Conservation (phyloP, 176 grass and related monocot genomes). For the Stipa capillata region DNA sequence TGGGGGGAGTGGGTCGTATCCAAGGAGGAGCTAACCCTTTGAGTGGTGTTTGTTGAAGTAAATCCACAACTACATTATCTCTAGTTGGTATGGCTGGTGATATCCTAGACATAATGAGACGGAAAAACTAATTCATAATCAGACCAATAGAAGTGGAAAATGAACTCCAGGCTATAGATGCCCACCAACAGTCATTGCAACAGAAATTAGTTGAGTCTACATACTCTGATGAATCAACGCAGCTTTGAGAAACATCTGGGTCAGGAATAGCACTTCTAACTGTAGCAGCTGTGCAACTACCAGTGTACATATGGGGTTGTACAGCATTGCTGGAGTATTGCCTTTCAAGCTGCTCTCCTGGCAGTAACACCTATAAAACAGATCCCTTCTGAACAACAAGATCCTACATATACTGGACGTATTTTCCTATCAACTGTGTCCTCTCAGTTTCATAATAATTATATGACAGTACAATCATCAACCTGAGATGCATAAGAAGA, state of each 20-base stretch:
- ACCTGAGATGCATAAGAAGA: constrained; percentile 70
- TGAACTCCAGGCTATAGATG: neutral
- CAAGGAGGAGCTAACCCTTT: constrained; percentile 73
- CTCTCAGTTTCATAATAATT: constrained; percentile 11
- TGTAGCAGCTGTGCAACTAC: constrained; percentile 44
- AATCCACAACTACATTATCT: constrained; percentile 47
- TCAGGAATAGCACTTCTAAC: constrained; percentile 83
- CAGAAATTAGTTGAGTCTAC: constrained; percentile 11
- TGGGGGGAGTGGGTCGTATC: constrained; percentile 79
- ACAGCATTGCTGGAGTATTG: constrained; percentile 19
- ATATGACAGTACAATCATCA: constrained; percentile 16
- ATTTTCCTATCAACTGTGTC: neutral
- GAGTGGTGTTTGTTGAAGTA: constrained; percentile 55
- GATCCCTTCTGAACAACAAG: constrained; percentile 13
- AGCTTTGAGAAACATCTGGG: constrained; percentile 60
- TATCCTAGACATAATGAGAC: constrained; percentile 37
- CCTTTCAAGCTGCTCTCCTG: constrained; percentile 60
- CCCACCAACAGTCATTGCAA: constrained; percentile 2
- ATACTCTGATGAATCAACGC: constrained; percentile 62
- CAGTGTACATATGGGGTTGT: constrained; percentile 23
- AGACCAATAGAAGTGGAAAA: constrained; percentile 2
- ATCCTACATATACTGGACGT: neutral
- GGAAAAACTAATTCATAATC: constrained; percentile 12
- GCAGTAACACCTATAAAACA: constrained; percentile 58
- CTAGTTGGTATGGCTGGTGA: constrained; percentile 53